Evolutionary conservation across 371 early-diverging fungal species (phyloP).

Genomic region (Lichtheimia corymbifera): DNA sequence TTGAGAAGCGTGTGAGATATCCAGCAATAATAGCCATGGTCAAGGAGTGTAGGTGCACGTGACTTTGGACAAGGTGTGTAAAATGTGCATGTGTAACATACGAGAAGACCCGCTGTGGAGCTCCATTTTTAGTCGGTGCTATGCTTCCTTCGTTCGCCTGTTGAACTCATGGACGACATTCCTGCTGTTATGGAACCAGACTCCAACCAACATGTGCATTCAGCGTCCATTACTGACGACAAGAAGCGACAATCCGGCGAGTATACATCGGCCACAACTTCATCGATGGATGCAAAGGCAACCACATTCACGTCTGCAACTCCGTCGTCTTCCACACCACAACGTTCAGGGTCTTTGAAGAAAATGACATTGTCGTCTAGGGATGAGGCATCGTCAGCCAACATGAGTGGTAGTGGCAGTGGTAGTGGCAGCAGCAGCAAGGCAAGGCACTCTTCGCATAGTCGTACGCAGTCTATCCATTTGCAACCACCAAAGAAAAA

Average conservation of each 20-base stretch:
- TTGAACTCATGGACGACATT: conserved; percentile 11
- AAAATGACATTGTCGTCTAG: conserved; percentile 6
- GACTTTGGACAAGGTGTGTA: no score
- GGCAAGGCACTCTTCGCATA: conserved; percentile 1
- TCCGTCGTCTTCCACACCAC: conserved; percentile 3
- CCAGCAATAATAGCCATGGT: no score
- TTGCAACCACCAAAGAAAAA: neutral
- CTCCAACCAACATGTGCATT: neutral
- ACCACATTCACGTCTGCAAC: conserved; percentile 4
- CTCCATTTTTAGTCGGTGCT: neutral
- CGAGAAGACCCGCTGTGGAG: no score
- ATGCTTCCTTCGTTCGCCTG: neutral
- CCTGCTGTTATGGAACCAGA: neutral
- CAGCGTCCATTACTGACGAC: neutral
- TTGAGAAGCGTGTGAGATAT: no score
- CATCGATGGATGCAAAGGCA: neutral
- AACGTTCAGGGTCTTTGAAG: conserved; percentile 1
- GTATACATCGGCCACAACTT: neutral
- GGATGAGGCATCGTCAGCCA: conserved; percentile 1
- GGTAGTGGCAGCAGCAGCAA: neutral
- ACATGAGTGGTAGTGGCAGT: neutral
- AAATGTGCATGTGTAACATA: no score
- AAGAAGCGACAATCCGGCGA: conserved; percentile 21
- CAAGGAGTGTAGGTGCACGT: no score
- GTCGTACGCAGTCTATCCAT: conserved; percentile 17